phyloP scores from a whole-genome alignment of 176 grass and related monocot species.

The Pontederia paniculata region DNA sequence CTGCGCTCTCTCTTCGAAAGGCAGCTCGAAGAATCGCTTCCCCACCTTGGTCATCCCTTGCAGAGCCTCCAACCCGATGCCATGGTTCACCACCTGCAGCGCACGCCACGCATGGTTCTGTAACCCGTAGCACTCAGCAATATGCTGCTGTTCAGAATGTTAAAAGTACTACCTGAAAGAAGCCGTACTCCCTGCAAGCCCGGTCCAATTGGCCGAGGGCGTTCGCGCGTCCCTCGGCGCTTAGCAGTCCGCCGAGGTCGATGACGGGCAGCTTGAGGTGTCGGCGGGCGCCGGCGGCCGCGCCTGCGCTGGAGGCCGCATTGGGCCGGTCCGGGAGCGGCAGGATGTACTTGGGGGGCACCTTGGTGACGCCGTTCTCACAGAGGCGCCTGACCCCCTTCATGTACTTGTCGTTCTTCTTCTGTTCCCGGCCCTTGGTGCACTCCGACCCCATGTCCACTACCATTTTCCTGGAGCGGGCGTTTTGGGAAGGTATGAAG shows the following conservation, averaged over 20 bases:
- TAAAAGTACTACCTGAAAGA: conserved; percentile 53
- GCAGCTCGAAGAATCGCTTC: conserved; percentile 64
- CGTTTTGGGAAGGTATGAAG: neutral
- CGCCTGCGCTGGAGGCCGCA: neutral
- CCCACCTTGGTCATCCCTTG: conserved; percentile 38
- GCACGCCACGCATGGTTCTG: neutral
- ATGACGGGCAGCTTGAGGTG: conserved; percentile 43
- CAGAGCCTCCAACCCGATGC: conserved; percentile 1
- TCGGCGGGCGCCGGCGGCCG: neutral
- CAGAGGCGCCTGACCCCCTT: conserved; percentile 59
- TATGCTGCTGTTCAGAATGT: neutral
- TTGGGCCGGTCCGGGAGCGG: conserved; percentile 38
- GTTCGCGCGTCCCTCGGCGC: conserved; percentile 25
- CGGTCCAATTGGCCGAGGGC: conserved; percentile 35
- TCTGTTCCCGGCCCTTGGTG: conserved; percentile 3
- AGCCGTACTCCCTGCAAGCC: conserved; percentile 61
- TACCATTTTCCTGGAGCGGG: neutral
- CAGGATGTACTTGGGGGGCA: conserved; percentile 49
- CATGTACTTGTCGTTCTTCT: conserved; percentile 2
- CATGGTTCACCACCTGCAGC: conserved; percentile 70
- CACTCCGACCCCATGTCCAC: neutral
- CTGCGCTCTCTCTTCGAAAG: conserved; percentile 34
- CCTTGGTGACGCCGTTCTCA: conserved; percentile 39
- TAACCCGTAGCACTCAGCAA: neutral
- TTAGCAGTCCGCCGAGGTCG: conserved; percentile 38